Conservation (phyloP, 2,329 filamentous ascomycete species). For the Monilinia polystroma region DNA sequence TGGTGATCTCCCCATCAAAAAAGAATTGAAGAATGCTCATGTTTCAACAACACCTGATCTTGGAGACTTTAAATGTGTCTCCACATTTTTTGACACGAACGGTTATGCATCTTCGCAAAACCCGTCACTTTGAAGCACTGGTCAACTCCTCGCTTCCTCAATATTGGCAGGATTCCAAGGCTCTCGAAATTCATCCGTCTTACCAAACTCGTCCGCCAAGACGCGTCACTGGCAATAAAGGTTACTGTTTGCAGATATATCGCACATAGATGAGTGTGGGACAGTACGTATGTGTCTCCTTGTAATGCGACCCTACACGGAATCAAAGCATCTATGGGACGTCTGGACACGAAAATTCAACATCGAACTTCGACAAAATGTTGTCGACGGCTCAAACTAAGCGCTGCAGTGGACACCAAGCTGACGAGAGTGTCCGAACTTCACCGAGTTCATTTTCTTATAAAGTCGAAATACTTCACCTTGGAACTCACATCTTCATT, state of each 20-base stretch:
- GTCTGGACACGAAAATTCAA: not conserved
- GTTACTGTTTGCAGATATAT: not conserved
- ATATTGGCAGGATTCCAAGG: not conserved
- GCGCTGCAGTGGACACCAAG: not conserved
- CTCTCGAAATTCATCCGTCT: not conserved
- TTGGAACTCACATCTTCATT: constrained; percentile 1
- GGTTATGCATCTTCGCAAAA: not conserved
- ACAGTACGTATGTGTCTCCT: constrained; percentile 5
- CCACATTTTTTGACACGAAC: not conserved
- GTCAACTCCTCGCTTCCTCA: not conserved
- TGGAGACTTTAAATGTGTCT: not conserved
- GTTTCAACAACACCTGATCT: not conserved
- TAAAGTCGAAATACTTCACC: constrained; percentile 8
- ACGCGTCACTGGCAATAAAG: not conserved
- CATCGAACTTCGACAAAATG: not conserved
- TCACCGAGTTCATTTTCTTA: constrained; percentile 8
- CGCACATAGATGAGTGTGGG: not conserved
- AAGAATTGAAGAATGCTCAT: constrained; percentile 4
- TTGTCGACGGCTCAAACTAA: not conserved
- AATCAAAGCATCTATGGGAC: not conserved
- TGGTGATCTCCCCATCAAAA: not conserved
- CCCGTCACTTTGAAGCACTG: not conserved
- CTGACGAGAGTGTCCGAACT: not conserved
- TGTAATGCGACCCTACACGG: constrained; percentile 6
- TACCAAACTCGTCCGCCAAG: constrained; percentile 4